A percentile compares a stretch with the other conserved stretches of the same genome.
Evolutionary conservation across 768 basidiomycete species (phyloP).

Genomic region (Cyclocybe aegerita): DNA sequence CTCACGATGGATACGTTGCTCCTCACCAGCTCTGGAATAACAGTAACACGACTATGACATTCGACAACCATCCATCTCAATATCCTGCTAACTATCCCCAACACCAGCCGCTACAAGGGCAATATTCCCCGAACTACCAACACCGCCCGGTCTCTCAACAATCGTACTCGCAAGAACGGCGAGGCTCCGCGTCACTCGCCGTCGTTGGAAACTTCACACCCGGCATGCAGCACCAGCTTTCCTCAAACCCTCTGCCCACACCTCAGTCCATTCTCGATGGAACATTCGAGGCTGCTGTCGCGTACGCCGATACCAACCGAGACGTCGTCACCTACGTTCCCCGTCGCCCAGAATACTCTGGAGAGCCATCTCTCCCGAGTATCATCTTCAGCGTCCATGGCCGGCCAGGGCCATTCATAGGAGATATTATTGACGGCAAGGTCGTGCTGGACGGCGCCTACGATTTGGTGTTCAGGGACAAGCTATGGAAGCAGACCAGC

Average conservation of each 20-base stretch:
- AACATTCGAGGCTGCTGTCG: constrained; percentile 1
- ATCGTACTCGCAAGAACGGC: background rate
- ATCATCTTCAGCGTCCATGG: constrained; percentile 22
- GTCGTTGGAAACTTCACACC: constrained; percentile 2
- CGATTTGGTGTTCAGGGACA: constrained; percentile 16
- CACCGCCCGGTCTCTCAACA: background rate
- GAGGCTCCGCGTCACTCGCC: background rate
- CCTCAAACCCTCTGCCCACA: constrained; percentile 10
- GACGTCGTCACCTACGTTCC: constrained; percentile 14
- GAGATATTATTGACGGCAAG: constrained; percentile 9
- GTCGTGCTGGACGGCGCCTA: constrained; percentile 15
- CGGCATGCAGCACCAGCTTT: constrained; percentile 2
- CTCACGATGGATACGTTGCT: no score
- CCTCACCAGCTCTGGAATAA: no score
- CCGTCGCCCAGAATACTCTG: constrained; percentile 11
- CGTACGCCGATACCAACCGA: background rate
- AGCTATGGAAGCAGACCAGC: constrained; percentile 18
- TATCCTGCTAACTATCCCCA: no score
- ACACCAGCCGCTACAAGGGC: no score
- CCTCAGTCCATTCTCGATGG: constrained; percentile 14
- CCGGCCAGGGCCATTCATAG: constrained; percentile 20
- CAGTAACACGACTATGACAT: no score
- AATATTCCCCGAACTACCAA: no score
- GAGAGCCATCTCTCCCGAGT: constrained; percentile 9
- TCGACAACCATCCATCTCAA: no score